phyloP scores from a whole-genome alignment of 78 protist genomes.

The Ministeria vibrans region DNA sequence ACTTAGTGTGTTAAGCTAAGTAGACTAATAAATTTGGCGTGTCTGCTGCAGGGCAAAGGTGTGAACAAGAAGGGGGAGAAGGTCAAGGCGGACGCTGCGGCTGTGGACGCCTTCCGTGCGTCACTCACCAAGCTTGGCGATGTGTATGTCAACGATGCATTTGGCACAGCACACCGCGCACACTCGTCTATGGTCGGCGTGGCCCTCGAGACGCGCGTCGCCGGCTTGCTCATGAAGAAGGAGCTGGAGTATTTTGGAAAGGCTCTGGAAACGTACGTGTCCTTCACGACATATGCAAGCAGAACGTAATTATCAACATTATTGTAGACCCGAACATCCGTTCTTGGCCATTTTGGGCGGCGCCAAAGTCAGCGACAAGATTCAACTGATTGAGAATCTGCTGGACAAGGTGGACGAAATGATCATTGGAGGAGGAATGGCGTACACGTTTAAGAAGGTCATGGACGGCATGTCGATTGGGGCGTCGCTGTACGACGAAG shows the following conservation, averaged over 20 bases:
- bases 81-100: not conserved
- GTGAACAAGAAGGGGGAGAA: conserved; percentile 38
- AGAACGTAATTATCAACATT: too few relatives aligned
- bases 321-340: conserved; percentile 91
- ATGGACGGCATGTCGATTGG: conserved; percentile 61
- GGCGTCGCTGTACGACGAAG: conserved; percentile 73
- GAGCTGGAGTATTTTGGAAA: conserved; percentile 93
- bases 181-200: conserved; percentile 79
- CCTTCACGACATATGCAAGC: too few relatives aligned
- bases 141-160: conserved; percentile 96
- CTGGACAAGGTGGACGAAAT: conserved; percentile 86
- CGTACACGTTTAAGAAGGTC: conserved; percentile 92
- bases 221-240: conserved; percentile 91
- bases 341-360: conserved; percentile 97
- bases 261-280: conserved; percentile 76
- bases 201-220: conserved; percentile 48
- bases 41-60: conserved; percentile 29
- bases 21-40: too few relatives aligned
- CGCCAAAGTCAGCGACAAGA: conserved; percentile 94
- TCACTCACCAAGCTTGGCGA: conserved; percentile 83
- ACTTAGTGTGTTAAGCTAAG: too few relatives aligned
- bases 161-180: conserved; percentile 99
- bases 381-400: conserved; percentile 86
- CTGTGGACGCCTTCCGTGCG: conserved; percentile 79
- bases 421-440: conserved; percentile 99